These are phyloP conservation scores for Arachnopeziza araneosa DNA, from an alignment of 2,329 filamentous ascomycete species.

Conservation along the genomic window DNA sequence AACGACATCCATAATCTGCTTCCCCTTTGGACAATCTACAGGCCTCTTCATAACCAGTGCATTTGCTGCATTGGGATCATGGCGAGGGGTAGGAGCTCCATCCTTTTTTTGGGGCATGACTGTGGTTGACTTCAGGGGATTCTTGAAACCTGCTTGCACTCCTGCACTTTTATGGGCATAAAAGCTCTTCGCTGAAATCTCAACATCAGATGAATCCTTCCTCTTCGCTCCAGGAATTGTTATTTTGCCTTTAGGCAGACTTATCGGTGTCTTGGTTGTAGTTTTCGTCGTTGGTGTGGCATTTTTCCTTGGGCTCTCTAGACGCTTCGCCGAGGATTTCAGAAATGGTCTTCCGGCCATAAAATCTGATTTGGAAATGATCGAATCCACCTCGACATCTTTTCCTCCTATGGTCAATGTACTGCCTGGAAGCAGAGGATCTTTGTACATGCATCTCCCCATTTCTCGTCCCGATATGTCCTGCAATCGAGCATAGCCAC, in stretches of 20 bases:
- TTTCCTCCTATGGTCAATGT: constrained; percentile 59
- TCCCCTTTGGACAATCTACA: constrained; percentile 48
- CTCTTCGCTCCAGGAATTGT: constrained; percentile 17
- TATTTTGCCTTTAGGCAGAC: constrained; percentile 24
- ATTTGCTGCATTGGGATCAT: constrained; percentile 53
- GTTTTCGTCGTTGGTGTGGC: constrained; percentile 10
- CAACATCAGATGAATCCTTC: constrained; percentile 17
- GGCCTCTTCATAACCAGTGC: constrained; percentile 65
- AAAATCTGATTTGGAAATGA: constrained; percentile 55
- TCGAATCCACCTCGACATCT: constrained; percentile 61
- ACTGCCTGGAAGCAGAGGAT: constrained; percentile 53
- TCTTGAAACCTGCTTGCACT: constrained; percentile 51
- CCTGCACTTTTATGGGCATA: constrained; percentile 34
- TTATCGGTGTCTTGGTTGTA: constrained; percentile 1
- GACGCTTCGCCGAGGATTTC: constrained; percentile 18
- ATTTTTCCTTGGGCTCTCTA: constrained; percentile 8
- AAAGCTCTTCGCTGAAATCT: constrained; percentile 36
- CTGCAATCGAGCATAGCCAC: constrained; percentile 53
- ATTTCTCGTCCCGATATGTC: constrained; percentile 59
- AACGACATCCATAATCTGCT: constrained; percentile 65
- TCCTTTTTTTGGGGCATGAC: constrained; percentile 41
- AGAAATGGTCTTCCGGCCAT: constrained; percentile 43
- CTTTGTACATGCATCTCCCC: constrained; percentile 50
- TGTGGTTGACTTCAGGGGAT: constrained; percentile 50
- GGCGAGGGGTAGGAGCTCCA: constrained; percentile 52